Evolutionary conservation across 768 basidiomycete genomes (phyloP).

Genomic region (Kwoniella newhampshirensis): DNA sequence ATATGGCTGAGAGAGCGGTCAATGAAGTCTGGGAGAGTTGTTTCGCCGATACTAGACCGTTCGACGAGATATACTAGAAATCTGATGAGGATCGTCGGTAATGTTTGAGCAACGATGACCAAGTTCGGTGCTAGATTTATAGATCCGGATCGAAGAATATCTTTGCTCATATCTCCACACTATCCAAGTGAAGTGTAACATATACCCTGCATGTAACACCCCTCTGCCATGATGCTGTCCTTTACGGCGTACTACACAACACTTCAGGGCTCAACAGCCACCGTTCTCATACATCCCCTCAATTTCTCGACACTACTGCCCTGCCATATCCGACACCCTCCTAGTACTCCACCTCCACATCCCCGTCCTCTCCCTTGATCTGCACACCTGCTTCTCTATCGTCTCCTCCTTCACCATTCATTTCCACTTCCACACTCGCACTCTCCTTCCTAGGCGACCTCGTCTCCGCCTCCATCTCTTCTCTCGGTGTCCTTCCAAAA

Average conservation of each 20-base stretch:
- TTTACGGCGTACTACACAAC: background rate
- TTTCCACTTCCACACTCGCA: background rate
- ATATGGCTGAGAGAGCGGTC: conserved; percentile 79
- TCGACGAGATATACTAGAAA: conserved; percentile 67
- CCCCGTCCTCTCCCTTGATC: conserved; percentile 44
- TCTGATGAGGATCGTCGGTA: too few species aligned
- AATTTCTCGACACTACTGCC: background rate
- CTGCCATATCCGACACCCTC: background rate
- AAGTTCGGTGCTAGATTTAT: too few species aligned
- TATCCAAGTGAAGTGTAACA: too few species aligned
- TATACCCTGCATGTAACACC: conserved; percentile 12
- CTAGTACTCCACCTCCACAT: conserved; percentile 47
- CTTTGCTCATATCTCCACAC: too few species aligned
- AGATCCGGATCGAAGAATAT: too few species aligned
- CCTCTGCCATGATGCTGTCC: background rate
- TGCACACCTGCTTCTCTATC: conserved; percentile 30
- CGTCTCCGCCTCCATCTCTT: conserved; percentile 24
- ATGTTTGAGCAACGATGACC: too few species aligned
- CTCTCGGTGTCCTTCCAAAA: conserved; percentile 32
- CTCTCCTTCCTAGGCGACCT: background rate
- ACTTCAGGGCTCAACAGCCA: background rate
- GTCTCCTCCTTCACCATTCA: background rate
- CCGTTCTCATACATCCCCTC: too few species aligned
- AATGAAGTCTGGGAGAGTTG: conserved; percentile 98
- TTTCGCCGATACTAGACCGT: conserved; percentile 90